A percentile compares a stretch with the other conserved stretches of the same genome.
Evolutionary conservation across 331 rosid genomes (phyloP).

Genomic region (Saraca asoca): DNA sequence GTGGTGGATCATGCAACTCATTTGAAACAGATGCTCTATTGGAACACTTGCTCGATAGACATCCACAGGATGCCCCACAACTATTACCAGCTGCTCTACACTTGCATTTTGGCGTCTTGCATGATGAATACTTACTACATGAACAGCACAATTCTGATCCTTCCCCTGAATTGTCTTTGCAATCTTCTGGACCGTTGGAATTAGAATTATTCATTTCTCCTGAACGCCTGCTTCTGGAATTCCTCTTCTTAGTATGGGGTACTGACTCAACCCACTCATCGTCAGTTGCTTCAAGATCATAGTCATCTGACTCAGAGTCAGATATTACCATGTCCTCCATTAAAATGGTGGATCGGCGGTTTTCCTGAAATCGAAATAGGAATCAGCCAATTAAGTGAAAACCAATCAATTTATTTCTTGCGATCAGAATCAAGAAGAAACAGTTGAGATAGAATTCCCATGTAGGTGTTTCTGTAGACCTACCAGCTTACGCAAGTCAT

Average conservation of each 20-base stretch:
- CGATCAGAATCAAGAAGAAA: neutral
- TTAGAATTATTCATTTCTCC: constrained; percentile 34
- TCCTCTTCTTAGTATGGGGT: constrained; percentile 37
- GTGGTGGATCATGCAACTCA: constrained; percentile 19
- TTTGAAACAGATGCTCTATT: constrained; percentile 46
- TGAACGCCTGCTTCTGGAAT: constrained; percentile 40
- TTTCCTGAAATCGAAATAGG: constrained; percentile 47
- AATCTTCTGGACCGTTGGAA: constrained; percentile 32
- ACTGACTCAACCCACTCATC: constrained; percentile 53
- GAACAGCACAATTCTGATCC: constrained; percentile 55
- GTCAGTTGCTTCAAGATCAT: constrained; percentile 34
- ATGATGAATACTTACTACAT: constrained; percentile 64
- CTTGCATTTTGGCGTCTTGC: constrained; percentile 73
- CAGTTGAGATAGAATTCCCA: neutral
- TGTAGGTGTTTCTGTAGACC: neutral
- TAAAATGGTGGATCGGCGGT: constrained; percentile 46
- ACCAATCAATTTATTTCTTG: constrained; percentile 5
- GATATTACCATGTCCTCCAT: constrained; percentile 74
- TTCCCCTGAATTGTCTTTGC: constrained; percentile 40
- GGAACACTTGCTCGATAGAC: constrained; percentile 55
- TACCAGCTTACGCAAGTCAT: constrained; percentile 68
- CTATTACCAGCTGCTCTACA: constrained; percentile 52
- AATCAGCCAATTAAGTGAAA: constrained; percentile 22
- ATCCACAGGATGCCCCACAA: constrained; percentile 65
- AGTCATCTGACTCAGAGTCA: constrained; percentile 45